Evolutionary conservation across 2,329 filamentous ascomycete genomes (phyloP).

Genomic region (Aspergillus amoenus): DNA sequence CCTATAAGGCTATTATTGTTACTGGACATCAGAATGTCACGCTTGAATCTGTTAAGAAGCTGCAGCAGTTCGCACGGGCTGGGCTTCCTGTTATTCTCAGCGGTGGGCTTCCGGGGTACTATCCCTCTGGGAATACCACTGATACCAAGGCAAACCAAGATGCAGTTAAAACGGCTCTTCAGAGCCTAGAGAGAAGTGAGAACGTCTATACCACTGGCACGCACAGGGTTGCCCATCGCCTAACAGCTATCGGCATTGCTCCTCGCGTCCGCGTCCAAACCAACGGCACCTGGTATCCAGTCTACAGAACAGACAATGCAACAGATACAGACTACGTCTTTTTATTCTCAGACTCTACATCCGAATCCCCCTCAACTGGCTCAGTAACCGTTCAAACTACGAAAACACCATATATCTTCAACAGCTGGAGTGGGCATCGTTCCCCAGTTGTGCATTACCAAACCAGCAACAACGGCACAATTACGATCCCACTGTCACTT

Average conservation of each 20-base stretch:
- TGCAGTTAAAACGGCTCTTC: not conserved
- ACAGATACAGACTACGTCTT: slow-evolving; percentile 36
- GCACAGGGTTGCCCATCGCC: slow-evolving; percentile 29
- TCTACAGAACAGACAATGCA: slow-evolving; percentile 33
- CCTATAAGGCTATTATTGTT: slow-evolving; percentile 47
- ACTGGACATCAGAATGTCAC: slow-evolving; percentile 39
- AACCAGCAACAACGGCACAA: slow-evolving; percentile 19
- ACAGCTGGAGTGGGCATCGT: slow-evolving; percentile 45
- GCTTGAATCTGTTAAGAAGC: slow-evolving; percentile 28
- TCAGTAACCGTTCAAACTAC: slow-evolving; percentile 18
- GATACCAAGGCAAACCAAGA: no score
- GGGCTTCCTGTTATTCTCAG: slow-evolving; percentile 47
- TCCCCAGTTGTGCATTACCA: slow-evolving; percentile 34
- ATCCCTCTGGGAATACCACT: not conserved
- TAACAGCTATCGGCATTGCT: slow-evolving; percentile 31
- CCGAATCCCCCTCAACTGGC: not conserved
- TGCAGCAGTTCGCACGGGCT: slow-evolving; percentile 35
- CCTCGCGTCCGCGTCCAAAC: slow-evolving; percentile 30
- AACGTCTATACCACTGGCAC: slow-evolving; percentile 38
- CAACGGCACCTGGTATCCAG: slow-evolving; percentile 35
- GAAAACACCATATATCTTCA: slow-evolving; percentile 34
- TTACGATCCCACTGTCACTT: slow-evolving; percentile 36
- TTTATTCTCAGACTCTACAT: slow-evolving; percentile 40
- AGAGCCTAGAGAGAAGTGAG: not conserved
- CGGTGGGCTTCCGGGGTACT: slow-evolving; percentile 35